Conservation (phyloP, 2,329 filamentous ascomycete species). For the Xylaria polymorpha region DNA sequence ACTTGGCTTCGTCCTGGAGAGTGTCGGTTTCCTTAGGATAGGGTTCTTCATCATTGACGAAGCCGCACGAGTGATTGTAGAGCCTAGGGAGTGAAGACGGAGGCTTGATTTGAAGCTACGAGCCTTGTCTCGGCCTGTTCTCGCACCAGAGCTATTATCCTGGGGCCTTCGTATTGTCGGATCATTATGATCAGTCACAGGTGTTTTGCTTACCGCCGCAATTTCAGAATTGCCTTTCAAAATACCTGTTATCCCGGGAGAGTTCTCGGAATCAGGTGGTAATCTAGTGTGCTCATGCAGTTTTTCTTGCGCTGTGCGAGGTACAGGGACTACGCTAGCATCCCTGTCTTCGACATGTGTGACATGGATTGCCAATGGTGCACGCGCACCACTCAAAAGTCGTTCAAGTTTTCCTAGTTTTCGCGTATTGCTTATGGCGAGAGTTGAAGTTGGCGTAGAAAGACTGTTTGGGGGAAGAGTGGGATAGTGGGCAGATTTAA, state of each 20-base stretch:
- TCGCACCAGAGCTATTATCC: slow-evolving; percentile 3
- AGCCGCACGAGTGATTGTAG: slow-evolving; percentile 43
- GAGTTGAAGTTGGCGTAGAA: slow-evolving; percentile 48
- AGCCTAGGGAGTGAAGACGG: slow-evolving; percentile 39
- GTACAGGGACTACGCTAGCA: slow-evolving; percentile 51
- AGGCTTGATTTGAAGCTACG: slow-evolving; percentile 35
- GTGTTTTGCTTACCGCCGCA: slow-evolving; percentile 46
- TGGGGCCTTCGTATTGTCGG: not conserved
- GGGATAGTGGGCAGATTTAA: slow-evolving; percentile 44
- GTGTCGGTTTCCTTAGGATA: slow-evolving; percentile 51
- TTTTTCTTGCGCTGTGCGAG: slow-evolving; percentile 52
- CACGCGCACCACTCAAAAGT: slow-evolving; percentile 53
- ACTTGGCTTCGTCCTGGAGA: slow-evolving; percentile 31
- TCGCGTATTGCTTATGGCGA: slow-evolving; percentile 53
- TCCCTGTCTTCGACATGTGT: slow-evolving; percentile 50
- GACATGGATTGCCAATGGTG: slow-evolving; percentile 49
- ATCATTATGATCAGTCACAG: not conserved
- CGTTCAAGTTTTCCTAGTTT: slow-evolving; percentile 56
- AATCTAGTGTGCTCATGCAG: slow-evolving; percentile 51
- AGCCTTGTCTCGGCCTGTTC: slow-evolving; percentile 17
- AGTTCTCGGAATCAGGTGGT: slow-evolving; percentile 53
- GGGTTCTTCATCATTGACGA: slow-evolving; percentile 50
- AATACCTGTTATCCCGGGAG: slow-evolving; percentile 54
- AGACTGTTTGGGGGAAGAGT: slow-evolving; percentile 45
- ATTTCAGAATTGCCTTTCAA: slow-evolving; percentile 63